phyloP scores from a whole-genome alignment of 345 rosid species.

The Gossypium herbaceum region DNA sequence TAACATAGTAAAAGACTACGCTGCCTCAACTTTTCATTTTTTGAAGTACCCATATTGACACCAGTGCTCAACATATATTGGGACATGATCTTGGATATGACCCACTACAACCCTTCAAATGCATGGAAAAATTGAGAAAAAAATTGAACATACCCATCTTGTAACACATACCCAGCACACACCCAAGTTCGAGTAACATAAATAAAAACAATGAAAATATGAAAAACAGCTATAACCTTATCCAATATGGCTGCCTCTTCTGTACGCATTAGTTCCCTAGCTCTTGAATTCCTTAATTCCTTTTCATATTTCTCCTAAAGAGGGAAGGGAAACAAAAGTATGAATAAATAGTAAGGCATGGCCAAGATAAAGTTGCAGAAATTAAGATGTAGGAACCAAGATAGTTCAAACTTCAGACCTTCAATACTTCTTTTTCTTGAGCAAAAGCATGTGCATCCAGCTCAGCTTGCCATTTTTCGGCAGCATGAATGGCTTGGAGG shows the following conservation, averaged over 20 bases:
- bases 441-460: constrained; percentile 75
- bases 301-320: constrained; percentile 87
- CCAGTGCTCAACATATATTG: too few relatives aligned
- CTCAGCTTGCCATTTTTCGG: constrained; percentile 88
- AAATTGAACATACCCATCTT: not conserved
- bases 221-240: constrained; percentile 50
- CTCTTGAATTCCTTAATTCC: constrained; percentile 81
- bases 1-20: not conserved
- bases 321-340: not conserved
- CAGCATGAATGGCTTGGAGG: constrained; percentile 83
- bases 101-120: too few relatives aligned
- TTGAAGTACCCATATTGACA: too few relatives aligned
- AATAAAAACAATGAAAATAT: constrained; percentile 13
- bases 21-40: too few relatives aligned
- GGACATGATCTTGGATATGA: too few relatives aligned
- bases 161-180: not conserved
- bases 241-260: constrained; percentile 96
- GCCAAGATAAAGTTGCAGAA: not conserved
- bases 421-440: constrained; percentile 63
- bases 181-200: not conserved
- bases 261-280: constrained; percentile 86
- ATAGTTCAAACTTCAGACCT: constrained; percentile 39
- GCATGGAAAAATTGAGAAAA: too few relatives aligned
- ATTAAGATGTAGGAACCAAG: constrained; percentile 10
- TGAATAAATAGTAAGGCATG: not conserved